Conservation (phyloP, 495 filamentous ascomycete species). For the Neurospora sp. region DNA sequence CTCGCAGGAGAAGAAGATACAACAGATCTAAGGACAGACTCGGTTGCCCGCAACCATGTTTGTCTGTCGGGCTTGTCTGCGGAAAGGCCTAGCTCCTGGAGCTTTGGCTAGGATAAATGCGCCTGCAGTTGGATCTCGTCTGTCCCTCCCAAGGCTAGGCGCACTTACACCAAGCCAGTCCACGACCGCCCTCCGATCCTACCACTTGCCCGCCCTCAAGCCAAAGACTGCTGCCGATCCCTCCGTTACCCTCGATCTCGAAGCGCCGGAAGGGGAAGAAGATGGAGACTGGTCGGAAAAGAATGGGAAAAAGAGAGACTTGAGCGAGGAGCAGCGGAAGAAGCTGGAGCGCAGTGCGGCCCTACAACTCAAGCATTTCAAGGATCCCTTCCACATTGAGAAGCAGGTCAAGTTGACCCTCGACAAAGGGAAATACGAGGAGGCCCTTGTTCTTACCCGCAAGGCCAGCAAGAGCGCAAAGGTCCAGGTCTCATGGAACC, state of each 20-base stretch:
- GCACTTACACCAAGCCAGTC: not conserved
- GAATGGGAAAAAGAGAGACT: not conserved
- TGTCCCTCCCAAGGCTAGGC: not conserved
- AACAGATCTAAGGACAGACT: not conserved
- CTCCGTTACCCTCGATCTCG: not conserved
- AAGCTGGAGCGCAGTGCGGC: conserved; percentile 22
- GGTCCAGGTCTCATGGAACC: conserved; percentile 76
- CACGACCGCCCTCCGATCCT: not conserved
- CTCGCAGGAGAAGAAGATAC: not conserved
- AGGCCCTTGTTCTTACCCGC: conserved; percentile 58
- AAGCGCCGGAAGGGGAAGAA: not conserved
- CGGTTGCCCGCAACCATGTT: conserved; percentile 23
- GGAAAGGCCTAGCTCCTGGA: conserved; percentile 9
- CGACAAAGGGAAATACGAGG: conserved; percentile 39
- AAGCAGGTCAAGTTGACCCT: conserved; percentile 50
- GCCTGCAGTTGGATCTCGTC: not conserved
- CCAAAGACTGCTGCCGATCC: not conserved
- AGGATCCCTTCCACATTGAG: conserved; percentile 57
- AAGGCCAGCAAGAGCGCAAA: conserved; percentile 49
- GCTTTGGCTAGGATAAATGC: not conserved
- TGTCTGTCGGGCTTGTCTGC: conserved; percentile 28
- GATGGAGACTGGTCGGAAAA: not conserved
- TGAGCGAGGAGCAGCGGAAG: conserved; percentile 3
- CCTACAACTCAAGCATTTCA: conserved; percentile 53
- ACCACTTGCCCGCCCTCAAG: not conserved